Conservation (phyloP, 2,329 filamentous ascomycete genomes). For the Fusarium metavorans region DNA sequence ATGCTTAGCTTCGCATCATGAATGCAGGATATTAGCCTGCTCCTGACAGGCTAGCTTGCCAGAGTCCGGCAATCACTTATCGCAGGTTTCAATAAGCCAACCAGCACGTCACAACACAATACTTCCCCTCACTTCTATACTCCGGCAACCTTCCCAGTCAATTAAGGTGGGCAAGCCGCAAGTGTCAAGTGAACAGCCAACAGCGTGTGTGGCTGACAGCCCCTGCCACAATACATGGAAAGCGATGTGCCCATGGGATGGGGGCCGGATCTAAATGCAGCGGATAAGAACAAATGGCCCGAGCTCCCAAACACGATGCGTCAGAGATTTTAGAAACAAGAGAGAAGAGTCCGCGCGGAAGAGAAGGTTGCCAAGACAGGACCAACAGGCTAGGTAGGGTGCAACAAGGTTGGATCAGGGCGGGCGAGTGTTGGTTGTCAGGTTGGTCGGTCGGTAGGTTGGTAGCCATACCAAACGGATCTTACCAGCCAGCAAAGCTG, state of each 20-base stretch:
- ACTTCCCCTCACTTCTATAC: constrained; percentile 23
- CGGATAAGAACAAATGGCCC: constrained; percentile 36
- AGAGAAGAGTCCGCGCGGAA: constrained; percentile 21
- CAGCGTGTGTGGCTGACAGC: constrained; percentile 23
- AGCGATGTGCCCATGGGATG: constrained; percentile 20
- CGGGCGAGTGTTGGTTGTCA: constrained; percentile 22
- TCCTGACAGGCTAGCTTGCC: constrained; percentile 2
- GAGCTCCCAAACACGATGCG: constrained; percentile 27
- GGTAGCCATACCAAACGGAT: constrained; percentile 33
- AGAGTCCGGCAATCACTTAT: constrained; percentile 12
- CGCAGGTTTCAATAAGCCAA: constrained; percentile 10
- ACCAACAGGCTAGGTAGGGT: constrained; percentile 23
- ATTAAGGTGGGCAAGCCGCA: constrained; percentile 9
- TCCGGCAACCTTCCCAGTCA: constrained; percentile 8
- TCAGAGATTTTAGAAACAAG: constrained; percentile 19
- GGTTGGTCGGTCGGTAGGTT: constrained; percentile 25
- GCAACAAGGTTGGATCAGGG: constrained; percentile 28
- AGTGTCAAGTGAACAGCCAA: constrained; percentile 21
- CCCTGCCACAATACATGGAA: constrained; percentile 26
- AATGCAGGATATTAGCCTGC: neutral
- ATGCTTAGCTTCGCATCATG: neutral
- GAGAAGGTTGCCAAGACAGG: constrained; percentile 30
- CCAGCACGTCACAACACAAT: constrained; percentile 17
- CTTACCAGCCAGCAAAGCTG: constrained; percentile 22
- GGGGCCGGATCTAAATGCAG: constrained; percentile 16